A percentile compares a stretch with the other conserved stretches of the same genome.
Evolutionary conservation across 805 yeast genomes (phyloP).

Genomic region (Ogataea pignaliae): DNA sequence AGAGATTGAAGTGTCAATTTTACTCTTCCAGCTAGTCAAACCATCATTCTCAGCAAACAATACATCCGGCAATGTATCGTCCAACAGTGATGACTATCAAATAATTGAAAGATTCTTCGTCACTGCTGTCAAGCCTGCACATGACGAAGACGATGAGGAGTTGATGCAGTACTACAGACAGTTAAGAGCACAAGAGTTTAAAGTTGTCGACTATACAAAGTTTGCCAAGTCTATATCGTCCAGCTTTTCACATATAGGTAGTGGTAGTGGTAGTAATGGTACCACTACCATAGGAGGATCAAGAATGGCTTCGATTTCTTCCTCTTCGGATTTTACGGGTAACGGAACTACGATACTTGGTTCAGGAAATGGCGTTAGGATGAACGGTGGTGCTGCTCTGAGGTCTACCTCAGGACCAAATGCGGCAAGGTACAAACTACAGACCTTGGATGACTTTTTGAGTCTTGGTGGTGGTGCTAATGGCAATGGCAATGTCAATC

Average conservation of each 20-base stretch:
- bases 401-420: conserved; percentile 2
- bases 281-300: background rate
- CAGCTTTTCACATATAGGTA: background rate
- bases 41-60: conserved; percentile 9
- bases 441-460: conserved; percentile 84
- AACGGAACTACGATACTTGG: too few species aligned
- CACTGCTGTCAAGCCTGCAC: conserved; percentile 9
- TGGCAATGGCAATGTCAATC: conserved; percentile 29
- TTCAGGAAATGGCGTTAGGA: too few species aligned
- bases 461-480: conserved; percentile 32
- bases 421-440: conserved; percentile 49
- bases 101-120: conserved; percentile 5
- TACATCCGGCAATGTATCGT: background rate
- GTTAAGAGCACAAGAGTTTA: conserved; percentile 29
- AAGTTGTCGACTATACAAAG: conserved; percentile 36
- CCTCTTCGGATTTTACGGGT: background rate
- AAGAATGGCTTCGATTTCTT: background rate
- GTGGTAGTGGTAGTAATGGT: background rate
- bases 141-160: conserved; percentile 15
- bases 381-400: too few species aligned
- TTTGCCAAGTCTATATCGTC: conserved; percentile 23
- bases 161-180: conserved; percentile 25
- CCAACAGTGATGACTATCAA: background rate
- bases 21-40: conserved; percentile 28
- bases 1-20: conserved; percentile 25